These are phyloP conservation scores for Exophiala phaeomuriformis DNA, from an alignment of 2,329 filamentous ascomycete genomes.

Conservation along the genomic window DNA sequence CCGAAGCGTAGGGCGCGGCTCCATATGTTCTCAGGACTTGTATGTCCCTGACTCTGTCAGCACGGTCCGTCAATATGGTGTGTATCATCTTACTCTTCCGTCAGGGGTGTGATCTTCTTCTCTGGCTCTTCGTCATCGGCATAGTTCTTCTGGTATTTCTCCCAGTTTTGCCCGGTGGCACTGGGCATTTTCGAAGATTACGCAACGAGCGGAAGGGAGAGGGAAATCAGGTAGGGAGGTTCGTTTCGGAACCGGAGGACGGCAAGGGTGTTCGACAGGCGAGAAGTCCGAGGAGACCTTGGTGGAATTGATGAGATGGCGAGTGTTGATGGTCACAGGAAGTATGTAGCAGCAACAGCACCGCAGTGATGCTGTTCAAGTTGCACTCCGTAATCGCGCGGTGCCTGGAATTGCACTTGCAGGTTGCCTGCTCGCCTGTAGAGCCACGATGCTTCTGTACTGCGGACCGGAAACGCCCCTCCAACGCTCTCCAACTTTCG, in stretches of 20 bases:
- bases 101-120: conserved; percentile 98
- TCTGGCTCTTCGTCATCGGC: conserved; percentile 95
- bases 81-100: conserved; percentile 70
- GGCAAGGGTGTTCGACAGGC: background rate
- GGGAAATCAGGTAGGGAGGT: background rate
- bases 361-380: conserved; percentile 2
- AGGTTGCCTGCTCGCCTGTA: background rate
- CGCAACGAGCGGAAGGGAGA: background rate
- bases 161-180: conserved; percentile 89
- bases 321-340: conserved; percentile 2
- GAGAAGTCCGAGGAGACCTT: background rate
- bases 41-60: conserved; percentile 67
- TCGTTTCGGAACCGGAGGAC: background rate
- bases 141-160: conserved; percentile 97
- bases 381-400: conserved; percentile 14
- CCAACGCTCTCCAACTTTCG: conserved; percentile 9
- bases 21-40: conserved; percentile 99
- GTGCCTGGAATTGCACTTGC: conserved; percentile 8
- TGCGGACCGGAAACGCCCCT: background rate
- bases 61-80: conserved; percentile 9
- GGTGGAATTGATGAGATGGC: conserved; percentile 9
- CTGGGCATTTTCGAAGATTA: conserved; percentile 63
- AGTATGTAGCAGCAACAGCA: background rate
- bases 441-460: background rate
- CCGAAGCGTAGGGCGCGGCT: conserved; percentile 86